Evolutionary conservation across 345 rosid species (phyloP), one percentile per base, ranked within the genome.

Genomic region (Lenwebbia sp.): DNA sequence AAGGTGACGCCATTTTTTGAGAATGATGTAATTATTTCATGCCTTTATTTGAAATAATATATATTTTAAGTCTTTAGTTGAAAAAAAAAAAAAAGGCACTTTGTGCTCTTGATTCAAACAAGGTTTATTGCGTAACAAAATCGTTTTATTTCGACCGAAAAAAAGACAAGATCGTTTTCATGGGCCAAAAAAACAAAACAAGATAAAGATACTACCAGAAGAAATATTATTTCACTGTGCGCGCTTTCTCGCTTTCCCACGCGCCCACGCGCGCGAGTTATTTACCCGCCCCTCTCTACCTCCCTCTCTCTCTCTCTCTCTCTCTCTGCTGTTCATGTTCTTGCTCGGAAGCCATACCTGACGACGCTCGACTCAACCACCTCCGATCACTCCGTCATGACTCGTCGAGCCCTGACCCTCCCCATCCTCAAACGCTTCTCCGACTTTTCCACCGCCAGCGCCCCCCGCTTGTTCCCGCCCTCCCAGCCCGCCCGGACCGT

Each of bases 401-500:
- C 86, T 47, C 86, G 86, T 52, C 83, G 86, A 58, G 82, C 84
- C 53, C 84, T 62, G 41, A 70, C 83, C 40, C 83, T 74, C 12
- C 17, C 86, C 81, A 1, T 84, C 49, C 83, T 87, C 86, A 56
- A 50, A 26, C 86, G 82, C 49, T 82, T 84, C 62, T 28, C 60
- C 41, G 62, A 40, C 85, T 10, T 56, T 13, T 44, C 87, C 37
- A 7, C 82, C 41, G 33, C 49, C n/a, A 47, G 15, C 85, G n/a
- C 54, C 74, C 21, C 15, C 70, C 78, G 84, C 84, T 74, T 54
- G 12, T 30, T 40, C 82, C 83, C 23, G 49, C 75, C 54, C 37
- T 14, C 41, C 86, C 87, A 88, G 11, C 85, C 55, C 83, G 47
- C 86, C 87, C 94, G 99, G 89, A 92, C 96, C 88, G 95, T 96